Conservation (phyloP, 139 green algal genomes). For the Coelastrella sp. region DNA sequence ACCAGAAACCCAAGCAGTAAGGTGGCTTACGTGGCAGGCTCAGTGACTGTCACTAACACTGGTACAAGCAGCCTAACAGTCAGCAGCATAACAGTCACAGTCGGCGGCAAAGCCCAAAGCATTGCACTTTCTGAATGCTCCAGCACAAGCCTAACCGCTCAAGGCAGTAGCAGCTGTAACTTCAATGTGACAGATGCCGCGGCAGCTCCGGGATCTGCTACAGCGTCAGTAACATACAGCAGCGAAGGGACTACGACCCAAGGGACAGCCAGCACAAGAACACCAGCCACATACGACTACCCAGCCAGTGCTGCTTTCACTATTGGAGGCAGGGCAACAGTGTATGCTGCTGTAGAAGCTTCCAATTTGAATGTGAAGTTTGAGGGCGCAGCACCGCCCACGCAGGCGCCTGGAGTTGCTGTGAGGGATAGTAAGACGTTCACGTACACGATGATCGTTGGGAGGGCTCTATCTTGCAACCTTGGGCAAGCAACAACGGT, state of each 20-base stretch:
- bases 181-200: slow-evolving; percentile 41
- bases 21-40: slow-evolving; percentile 8
- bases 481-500: background rate
- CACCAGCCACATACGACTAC: background rate
- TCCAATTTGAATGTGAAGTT: background rate
- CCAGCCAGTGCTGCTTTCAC: background rate
- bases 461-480: background rate
- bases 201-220: slow-evolving; percentile 2
- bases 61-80: background rate
- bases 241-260: background rate
- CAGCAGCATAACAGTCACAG: background rate
- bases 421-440: background rate
- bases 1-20: background rate
- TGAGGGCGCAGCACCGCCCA: slow-evolving; percentile 25
- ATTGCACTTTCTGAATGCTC: slow-evolving; percentile 1
- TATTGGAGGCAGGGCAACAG: background rate
- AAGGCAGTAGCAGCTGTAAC: background rate
- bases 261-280: background rate
- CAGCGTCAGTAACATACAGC: background rate
- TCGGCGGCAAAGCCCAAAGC: background rate
- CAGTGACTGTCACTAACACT: slow-evolving; percentile 23
- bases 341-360: background rate
- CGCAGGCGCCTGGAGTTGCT: background rate
- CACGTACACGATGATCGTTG: background rate
- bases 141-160: background rate